Evolutionary conservation across 345 rosid species (phyloP), one percentile per base, ranked within the genome.

Genomic region (Bruguiera sexangula): DNA sequence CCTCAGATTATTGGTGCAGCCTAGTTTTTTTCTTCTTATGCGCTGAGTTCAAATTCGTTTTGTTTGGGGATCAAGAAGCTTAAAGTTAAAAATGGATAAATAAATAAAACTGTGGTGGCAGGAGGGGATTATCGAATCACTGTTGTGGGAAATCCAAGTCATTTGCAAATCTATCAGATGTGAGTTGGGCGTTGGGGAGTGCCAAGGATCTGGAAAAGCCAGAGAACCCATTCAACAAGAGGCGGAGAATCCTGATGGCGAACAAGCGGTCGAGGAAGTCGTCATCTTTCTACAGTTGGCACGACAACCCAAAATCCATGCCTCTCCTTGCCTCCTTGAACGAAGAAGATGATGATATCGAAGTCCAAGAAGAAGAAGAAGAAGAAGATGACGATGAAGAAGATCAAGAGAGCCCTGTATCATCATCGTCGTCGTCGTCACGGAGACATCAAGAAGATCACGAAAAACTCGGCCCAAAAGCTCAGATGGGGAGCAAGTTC

Each of bases 131-230:
- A 63, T 93, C 98, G 54, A 88, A 81, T 70, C 91, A 93, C 72
- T 90, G 80, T 67, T 21, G 82, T 0, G 98, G 98, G 46, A 93
- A 87, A 81, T 90, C 95, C 20, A 93, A 90, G 71, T 93, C 98
- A 13, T 93, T 93, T 68, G 84, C 79, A 11, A 88, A 86, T 79
- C 67, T 92, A 8, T 39, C 85, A 48, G 96, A 88, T 53, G 81
- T 81, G 74, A 80, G 66, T 3, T 32, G 30, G 15, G 16, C 0
- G 37, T 8, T 36, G 21, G 63, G 8, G 7, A 65, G 69, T 59
- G 79, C 76, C 6, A 86, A 86, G 57, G 92, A 88, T 62, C 54
- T 92, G 68, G 82, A 66, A 80, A 90, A 90, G 76, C 69, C 75
- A 39, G 98, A 92, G 80, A 89, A 85, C 68, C 86, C 93, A 11